Evolutionary conservation across 1,139 yeast species (phyloP).

Genomic region (Kodamaea sp.): DNA sequence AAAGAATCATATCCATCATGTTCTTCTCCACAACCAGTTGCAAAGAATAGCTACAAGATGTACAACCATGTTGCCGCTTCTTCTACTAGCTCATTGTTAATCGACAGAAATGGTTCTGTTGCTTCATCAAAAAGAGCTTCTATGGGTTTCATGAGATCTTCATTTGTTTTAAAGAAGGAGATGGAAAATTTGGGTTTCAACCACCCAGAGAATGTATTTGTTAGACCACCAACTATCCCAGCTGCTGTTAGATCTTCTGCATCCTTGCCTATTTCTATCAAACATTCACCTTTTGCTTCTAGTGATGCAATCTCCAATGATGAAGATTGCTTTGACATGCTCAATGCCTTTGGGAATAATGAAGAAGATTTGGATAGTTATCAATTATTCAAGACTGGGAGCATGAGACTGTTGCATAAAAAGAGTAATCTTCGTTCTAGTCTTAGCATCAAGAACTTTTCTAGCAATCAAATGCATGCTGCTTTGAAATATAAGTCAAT

Average conservation of each 20-base stretch:
- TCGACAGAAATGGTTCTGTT: constrained; percentile 7
- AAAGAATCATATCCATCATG: constrained; percentile 1
- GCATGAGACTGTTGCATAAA: constrained; percentile 2
- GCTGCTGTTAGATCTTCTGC: constrained; percentile 15
- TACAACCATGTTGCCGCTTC: constrained; percentile 5
- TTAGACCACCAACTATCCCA: constrained; percentile 29
- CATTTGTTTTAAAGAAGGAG: constrained; percentile 26
- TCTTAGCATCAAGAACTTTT: constrained; percentile 4
- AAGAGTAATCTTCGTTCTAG: constrained; percentile 2
- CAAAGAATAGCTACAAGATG: constrained; percentile 2
- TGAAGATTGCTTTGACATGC: constrained; percentile 19
- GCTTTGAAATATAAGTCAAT: constrained; percentile 16
- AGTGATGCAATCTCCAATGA: constrained; percentile 6
- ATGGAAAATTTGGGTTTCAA: constrained; percentile 27
- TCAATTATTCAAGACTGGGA: background rate
- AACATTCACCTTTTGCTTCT: constrained; percentile 6
- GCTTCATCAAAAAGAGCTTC: constrained; percentile 18
- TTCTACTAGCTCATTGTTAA: constrained; percentile 8
- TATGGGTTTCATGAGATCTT: constrained; percentile 26
- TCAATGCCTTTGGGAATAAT: constrained; percentile 16
- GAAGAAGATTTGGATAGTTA: background rate
- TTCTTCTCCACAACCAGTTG: constrained; percentile 8
- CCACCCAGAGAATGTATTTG: constrained; percentile 30
- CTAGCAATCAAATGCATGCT: constrained; percentile 12
- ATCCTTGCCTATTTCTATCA: constrained; percentile 1